These are phyloP conservation scores for Tricladium varicosporioides DNA, from an alignment of 2,329 filamentous ascomycete genomes.

Conservation along the genomic window DNA sequence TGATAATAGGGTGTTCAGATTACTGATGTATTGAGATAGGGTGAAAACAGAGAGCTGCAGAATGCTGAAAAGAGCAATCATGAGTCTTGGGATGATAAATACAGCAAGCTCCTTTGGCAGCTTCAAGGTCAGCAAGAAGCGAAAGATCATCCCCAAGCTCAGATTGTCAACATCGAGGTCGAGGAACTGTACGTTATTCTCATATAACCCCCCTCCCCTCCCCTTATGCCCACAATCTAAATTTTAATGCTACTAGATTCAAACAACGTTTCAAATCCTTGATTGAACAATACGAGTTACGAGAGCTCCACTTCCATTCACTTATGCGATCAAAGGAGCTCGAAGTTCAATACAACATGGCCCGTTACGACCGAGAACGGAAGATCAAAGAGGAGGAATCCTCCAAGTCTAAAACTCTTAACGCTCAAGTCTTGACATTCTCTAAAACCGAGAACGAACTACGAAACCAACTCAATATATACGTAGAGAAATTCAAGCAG, in stretches of 20 bases:
- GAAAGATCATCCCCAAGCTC: slow-evolving; percentile 78
- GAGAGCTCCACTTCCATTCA: slow-evolving; percentile 91
- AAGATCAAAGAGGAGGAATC: slow-evolving; percentile 83
- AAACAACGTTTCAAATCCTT: slow-evolving; percentile 91
- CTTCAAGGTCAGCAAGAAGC: slow-evolving; percentile 86
- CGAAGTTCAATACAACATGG: slow-evolving; percentile 89
- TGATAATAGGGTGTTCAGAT: slow-evolving; percentile 10
- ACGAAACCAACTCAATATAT: slow-evolving; percentile 92
- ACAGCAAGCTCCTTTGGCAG: slow-evolving; percentile 76
- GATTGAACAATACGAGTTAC: slow-evolving; percentile 93
- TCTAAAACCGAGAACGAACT: slow-evolving; percentile 94
- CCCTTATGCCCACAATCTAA: no score
- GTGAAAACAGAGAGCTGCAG: slow-evolving; percentile 89
- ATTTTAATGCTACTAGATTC: slow-evolving; percentile 51
- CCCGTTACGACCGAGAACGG: slow-evolving; percentile 84
- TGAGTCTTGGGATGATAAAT: slow-evolving; percentile 79
- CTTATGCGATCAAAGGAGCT: slow-evolving; percentile 92
- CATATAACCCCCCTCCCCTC: slow-evolving; percentile 39
- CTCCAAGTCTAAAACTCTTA: slow-evolving; percentile 77
- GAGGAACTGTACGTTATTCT: slow-evolving; percentile 72
- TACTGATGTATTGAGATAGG: slow-evolving; percentile 47
- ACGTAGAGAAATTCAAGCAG: slow-evolving; percentile 99
- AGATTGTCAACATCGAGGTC: slow-evolving; percentile 79
- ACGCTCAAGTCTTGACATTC: slow-evolving; percentile 89
- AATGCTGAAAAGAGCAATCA: slow-evolving; percentile 82